Base-by-base conservation (phyloP, 2,329 filamentous ascomycete genomes). In the Elsinoe batatas region DNA sequence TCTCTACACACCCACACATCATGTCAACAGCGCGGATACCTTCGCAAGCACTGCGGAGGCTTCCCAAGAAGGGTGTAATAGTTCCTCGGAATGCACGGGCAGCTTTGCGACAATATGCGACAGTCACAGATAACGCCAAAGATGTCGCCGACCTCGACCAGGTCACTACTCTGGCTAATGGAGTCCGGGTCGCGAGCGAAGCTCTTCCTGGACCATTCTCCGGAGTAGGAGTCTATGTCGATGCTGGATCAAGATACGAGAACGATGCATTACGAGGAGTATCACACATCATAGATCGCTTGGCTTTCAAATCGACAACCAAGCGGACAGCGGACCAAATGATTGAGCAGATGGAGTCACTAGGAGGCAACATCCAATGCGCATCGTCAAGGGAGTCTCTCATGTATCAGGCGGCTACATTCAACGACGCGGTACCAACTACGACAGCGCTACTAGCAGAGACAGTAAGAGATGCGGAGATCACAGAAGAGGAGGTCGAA, bases 341-440 rank as follows among this genome's bases (percentile, higher is more conserved):
- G 83, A 76, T 95, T 17, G 89, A 95, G 70, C 78, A 84, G 33
- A 79, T 96, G 33, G 93, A 97, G 72, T 85, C 84, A 0, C 76
- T 98, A 2, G 93, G 93, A 35, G 93, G 93, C 32, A 96, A 96
- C 69, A 91, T 98, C 58, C 91, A 97, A 73, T 98, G 93, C 73
- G 91, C 91, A 10, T 96, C 91, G 1, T 95, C 90, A 1, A 80
- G 93, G 61, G 93, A 98, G 72, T 89, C 89, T 56, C 81, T 98
- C 73, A 98, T 98, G 93, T 98, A 98, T 76, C 93, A 98, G 72
- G 88, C 90, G 1, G 93, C 93, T 22, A 96, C 91, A 30, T 98
- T 98, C 80, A 98, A 98, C 75, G 85, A 85, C 22, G 85, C 89
- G 15, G 90, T 98, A 7, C 84, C 88, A 5, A 82, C 82, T 7